These are phyloP conservation scores for Tolypocladium sp. DNA, from an alignment of 2,329 filamentous ascomycete species.

Conservation along the genomic window DNA sequence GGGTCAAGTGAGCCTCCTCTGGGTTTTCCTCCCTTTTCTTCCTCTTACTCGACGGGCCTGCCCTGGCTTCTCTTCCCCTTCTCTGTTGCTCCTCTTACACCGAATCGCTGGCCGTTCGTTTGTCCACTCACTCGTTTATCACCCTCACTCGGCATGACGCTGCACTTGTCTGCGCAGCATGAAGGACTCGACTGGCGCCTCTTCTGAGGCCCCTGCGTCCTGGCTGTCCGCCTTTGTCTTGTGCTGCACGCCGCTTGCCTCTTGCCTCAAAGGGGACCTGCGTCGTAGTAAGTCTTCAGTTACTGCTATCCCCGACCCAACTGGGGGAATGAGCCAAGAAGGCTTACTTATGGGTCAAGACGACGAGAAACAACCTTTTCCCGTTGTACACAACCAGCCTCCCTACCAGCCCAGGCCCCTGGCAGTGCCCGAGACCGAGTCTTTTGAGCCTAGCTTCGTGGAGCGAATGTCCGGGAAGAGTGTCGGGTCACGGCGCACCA, in stretches of 20 bases:
- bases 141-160: conserved; percentile 9
- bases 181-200: conserved; percentile 31
- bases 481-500: conserved; percentile 25
- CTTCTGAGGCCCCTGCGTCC: conserved; percentile 31
- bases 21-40: neutral
- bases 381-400: conserved; percentile 19
- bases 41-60: neutral
- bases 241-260: conserved; percentile 33
- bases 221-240: conserved; percentile 37
- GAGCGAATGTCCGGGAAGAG: conserved; percentile 10
- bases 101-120: conserved; percentile 14
- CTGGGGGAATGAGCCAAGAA: conserved; percentile 5
- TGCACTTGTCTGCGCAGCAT: conserved; percentile 19
- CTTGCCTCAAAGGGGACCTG: conserved; percentile 28
- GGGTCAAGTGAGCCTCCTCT: conserved; percentile 7
- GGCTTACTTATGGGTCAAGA: conserved; percentile 20
- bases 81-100: conserved; percentile 4
- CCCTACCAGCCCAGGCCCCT: conserved; percentile 17
- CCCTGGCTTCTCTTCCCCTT: conserved; percentile 2
- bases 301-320: conserved; percentile 10
- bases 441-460: conserved; percentile 8
- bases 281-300: conserved; percentile 26
- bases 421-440: conserved; percentile 11
- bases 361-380: conserved; percentile 16
- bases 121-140: conserved; percentile 6